Conservation (phyloP, 1,284 basidiomycete species). For the Phaffia rhodozyma region DNA sequence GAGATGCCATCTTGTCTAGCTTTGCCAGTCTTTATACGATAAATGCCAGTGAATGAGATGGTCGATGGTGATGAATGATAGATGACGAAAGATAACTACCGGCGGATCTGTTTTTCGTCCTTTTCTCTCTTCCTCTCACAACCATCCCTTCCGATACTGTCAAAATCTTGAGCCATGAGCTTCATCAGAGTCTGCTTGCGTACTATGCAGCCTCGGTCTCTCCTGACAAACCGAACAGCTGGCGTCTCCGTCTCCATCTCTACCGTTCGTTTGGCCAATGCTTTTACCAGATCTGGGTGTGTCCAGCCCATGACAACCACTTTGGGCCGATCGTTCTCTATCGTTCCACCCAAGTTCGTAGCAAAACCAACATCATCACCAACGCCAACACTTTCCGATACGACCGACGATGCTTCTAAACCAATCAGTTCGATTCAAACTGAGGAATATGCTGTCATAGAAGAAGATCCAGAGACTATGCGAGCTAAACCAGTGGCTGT, state of each 20-base stretch:
- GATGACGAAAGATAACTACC: neutral
- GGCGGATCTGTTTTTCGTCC: neutral
- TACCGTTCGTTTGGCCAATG: neutral
- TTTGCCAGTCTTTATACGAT: no score
- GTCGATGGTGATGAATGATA: neutral
- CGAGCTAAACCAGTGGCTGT: neutral
- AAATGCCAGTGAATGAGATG: no score
- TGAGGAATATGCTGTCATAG: neutral
- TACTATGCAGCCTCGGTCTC: neutral
- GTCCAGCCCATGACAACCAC: neutral
- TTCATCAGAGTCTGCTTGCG: no score
- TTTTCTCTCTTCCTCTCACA: neutral
- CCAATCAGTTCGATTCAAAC: no score
- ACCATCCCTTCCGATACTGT: no score
- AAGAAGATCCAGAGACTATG: neutral
- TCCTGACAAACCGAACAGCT: neutral
- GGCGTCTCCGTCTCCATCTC: neutral
- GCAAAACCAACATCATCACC: neutral
- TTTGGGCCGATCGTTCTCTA: no score
- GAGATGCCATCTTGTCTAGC: neutral
- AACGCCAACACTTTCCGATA: no score
- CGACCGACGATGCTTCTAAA: no score
- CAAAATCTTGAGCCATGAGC: neutral
- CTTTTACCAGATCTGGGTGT: neutral
- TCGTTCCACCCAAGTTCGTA: neutral